Evolutionary conservation across 805 yeast species (phyloP).

Genomic region (Candida sphagnicola): DNA sequence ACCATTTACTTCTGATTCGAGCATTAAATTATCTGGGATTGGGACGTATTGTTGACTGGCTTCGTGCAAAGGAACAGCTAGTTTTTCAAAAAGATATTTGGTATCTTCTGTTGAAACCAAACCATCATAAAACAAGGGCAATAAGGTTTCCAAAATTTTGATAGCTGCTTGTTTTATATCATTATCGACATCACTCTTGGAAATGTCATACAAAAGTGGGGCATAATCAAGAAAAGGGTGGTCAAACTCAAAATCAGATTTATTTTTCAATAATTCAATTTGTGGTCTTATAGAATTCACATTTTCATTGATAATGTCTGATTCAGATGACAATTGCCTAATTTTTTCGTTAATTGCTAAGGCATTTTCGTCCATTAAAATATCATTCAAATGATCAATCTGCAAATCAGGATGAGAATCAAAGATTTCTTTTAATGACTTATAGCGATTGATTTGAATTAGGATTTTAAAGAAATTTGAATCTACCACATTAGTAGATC

Average conservation of each 20-base stretch:
- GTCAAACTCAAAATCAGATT: background rate
- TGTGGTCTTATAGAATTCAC: background rate
- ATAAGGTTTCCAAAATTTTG: constrained; percentile 1
- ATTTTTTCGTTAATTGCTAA: background rate
- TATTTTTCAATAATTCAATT: background rate
- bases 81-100: background rate
- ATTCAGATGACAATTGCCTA: background rate
- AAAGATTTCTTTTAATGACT: constrained; percentile 16
- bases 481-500: constrained; percentile 4
- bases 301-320: background rate
- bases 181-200: background rate
- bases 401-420: constrained; percentile 7
- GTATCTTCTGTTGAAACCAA: background rate
- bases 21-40: constrained; percentile 13
- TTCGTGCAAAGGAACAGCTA: background rate
- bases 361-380: background rate
- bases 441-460: constrained; percentile 22
- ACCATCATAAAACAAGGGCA: constrained; percentile 2
- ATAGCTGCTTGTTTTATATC: background rate
- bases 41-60: constrained; percentile 7
- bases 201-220: background rate
- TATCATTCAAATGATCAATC: constrained; percentile 3
- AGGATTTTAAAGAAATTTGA: constrained; percentile 15
- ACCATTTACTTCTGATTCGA: constrained; percentile 7
- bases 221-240: constrained; percentile 2